A percentile compares a stretch with the other conserved stretches of the same genome.
Evolutionary conservation across 139 green algal species (phyloP).

Genomic region (Picochlorum sp.): DNA sequence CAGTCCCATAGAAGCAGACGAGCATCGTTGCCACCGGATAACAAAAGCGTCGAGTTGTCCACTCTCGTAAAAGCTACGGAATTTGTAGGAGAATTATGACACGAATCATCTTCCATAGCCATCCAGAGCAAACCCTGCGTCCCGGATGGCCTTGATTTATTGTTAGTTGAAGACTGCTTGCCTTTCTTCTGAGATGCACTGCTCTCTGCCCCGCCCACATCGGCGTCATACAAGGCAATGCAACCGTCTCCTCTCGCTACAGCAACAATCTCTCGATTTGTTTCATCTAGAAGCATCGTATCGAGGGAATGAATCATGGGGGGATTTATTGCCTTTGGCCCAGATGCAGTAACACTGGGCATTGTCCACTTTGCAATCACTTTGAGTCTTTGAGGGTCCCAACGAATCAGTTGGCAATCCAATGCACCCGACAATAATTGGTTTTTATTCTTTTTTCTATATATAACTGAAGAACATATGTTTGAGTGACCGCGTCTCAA

Average conservation of each 20-base stretch:
- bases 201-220: no score
- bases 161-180: no score
- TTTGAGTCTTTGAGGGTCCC: constrained; percentile 19
- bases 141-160: no score
- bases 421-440: constrained; percentile 51
- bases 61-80: constrained; percentile 4
- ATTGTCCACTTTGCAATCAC: not conserved
- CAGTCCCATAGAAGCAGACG: constrained; percentile 26
- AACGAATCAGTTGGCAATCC: constrained; percentile 42
- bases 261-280: constrained; percentile 16
- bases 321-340: constrained; percentile 48
- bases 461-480: constrained; percentile 37
- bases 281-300: not conserved
- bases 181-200: no score
- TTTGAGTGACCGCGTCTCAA: constrained; percentile 40
- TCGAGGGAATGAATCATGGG: constrained; percentile 45
- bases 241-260: constrained; percentile 34
- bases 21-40: constrained; percentile 29
- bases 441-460: constrained; percentile 38
- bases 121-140: no score
- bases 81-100: constrained; percentile 17
- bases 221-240: constrained; percentile 27
- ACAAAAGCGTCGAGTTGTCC: not conserved
- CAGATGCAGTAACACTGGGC: not conserved
- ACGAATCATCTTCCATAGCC: not conserved